Percentiles rank a stretch among this genome's conserved stretches.
phyloP scores from a whole-genome alignment of 148 eudicot species.

The Nepenthes mirabilis region DNA sequence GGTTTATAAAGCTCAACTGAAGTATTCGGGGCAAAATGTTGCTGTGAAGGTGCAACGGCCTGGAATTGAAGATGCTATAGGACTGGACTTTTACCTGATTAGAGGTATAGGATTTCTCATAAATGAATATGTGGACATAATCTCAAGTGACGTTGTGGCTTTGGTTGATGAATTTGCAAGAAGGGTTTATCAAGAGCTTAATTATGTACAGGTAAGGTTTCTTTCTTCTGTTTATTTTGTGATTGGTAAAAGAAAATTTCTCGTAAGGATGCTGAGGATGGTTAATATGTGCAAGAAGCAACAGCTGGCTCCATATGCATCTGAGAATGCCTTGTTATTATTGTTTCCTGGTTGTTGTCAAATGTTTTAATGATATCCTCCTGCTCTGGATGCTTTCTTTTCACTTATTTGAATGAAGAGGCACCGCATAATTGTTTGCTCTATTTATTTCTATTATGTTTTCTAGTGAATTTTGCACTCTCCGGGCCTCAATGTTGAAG shows the following conservation, averaged over 20 bases:
- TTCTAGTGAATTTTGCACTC: too few relatives aligned
- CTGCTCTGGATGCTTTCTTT: not conserved
- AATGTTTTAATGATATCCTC: not conserved
- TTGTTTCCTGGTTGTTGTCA: too few relatives aligned
- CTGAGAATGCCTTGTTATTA: too few relatives aligned
- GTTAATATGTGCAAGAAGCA: too few relatives aligned
- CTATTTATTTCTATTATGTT: not conserved
- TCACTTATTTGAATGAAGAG: not conserved
- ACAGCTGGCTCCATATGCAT: too few relatives aligned
- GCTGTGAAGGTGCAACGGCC: conserved; percentile 99
- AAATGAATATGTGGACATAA: conserved; percentile 72
- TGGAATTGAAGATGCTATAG: conserved; percentile 94
- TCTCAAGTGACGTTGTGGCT: conserved; percentile 90
- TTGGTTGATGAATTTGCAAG: conserved; percentile 94
- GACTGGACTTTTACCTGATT: conserved; percentile 86
- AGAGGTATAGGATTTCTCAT: conserved; percentile 78
- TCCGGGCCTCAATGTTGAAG: too few relatives aligned
- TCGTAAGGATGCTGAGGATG: not conserved
- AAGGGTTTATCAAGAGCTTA: conserved; percentile 97
- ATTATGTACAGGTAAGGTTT: conserved; percentile 76
- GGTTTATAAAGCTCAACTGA: conserved; percentile 92
- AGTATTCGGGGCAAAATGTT: conserved; percentile 75
- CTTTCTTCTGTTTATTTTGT: conserved; percentile 3
- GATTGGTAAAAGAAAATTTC: not conserved
- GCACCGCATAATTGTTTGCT: not conserved